Evolutionary conservation across 2,329 filamentous ascomycete species (phyloP), one percentile per base, ranked within the genome.

Genomic region (Colletotrichum karsti): DNA sequence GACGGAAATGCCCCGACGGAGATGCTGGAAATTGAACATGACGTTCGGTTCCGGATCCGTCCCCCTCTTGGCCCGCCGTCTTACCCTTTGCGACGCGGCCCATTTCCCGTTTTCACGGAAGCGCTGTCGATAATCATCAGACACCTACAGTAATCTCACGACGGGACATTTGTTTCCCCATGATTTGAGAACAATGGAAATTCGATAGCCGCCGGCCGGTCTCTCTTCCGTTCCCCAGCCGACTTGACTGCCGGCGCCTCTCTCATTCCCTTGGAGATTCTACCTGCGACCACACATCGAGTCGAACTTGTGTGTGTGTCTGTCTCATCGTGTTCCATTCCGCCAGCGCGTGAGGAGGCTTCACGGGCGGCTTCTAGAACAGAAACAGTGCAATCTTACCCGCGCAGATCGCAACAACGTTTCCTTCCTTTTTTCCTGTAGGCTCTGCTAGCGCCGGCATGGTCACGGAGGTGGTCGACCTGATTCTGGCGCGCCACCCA

Each of bases 1-100:
- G 42, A 37, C 59, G 37, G 26, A 59, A 53, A 54, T 28, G 30
- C 48, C 42, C 63, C 20, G 50, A 67, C 13, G 12, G 35, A 24
- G 24, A n/a, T 6, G 28, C 30, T 48, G 46, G 63, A 67, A 63
- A 67, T 67, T 67, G 26, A 39, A 57, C 50, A 37, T 66, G 42
- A 63, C 33, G 63, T 57, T 24, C 35, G 33, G 18, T 56, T 37
- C 50, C 42, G 33, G 28, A 13, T 7, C 39, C 28, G 39, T 24
- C 18, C 18, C n/a, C 7, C 24, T 15, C 18, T 30, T 48, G 24
- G 48, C n/a, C 37, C 22, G 28, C 51, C 22, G 41, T 41, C 44
- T 41, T 28, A 50, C 22, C 44, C 42, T 30, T 60, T 24, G 15
- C n/a, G 22, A 22, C 46, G 15, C 24, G 42, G 35, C 10, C 59